Conservation (phyloP, 2,329 filamentous ascomycete genomes). For the Fusarium lyarnte region DNA sequence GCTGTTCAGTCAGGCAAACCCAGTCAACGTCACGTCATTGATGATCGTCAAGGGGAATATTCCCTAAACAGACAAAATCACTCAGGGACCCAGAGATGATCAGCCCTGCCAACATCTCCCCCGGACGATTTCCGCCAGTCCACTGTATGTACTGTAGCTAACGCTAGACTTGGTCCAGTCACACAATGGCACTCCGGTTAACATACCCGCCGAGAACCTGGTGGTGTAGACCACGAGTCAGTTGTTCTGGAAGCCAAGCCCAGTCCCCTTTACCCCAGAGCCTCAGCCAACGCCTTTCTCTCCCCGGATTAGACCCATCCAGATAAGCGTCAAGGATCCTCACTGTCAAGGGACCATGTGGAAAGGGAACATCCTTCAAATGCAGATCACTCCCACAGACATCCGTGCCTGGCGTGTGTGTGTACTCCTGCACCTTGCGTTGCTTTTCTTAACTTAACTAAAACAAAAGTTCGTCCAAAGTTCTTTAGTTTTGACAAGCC, state of each 20-base stretch:
- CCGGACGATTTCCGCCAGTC: neutral
- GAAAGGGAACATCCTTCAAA: conserved; percentile 17
- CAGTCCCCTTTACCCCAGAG: conserved; percentile 19
- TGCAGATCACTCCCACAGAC: conserved; percentile 28
- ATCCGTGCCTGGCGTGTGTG: neutral
- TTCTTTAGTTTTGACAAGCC: neutral
- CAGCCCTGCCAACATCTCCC: neutral
- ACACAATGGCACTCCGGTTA: neutral
- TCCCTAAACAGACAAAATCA: neutral
- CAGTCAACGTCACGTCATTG: neutral
- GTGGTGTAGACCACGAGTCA: conserved; percentile 6
- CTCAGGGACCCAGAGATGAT: neutral
- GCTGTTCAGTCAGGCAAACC: neutral
- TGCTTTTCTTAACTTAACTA: conserved; percentile 2
- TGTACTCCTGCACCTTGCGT: neutral
- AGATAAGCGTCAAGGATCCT: neutral
- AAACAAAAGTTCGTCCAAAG: neutral
- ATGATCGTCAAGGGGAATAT: neutral
- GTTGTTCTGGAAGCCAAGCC: conserved; percentile 11
- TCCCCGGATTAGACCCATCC: conserved; percentile 6
- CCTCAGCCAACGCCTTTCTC: neutral
- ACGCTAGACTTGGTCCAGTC: neutral
- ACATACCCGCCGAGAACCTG: neutral
- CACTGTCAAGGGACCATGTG: neutral
- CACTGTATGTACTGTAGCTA: neutral